These are phyloP conservation scores for Quercus agrifolia DNA, from an alignment of 306 rosid genomes.

Conservation along the genomic window DNA sequence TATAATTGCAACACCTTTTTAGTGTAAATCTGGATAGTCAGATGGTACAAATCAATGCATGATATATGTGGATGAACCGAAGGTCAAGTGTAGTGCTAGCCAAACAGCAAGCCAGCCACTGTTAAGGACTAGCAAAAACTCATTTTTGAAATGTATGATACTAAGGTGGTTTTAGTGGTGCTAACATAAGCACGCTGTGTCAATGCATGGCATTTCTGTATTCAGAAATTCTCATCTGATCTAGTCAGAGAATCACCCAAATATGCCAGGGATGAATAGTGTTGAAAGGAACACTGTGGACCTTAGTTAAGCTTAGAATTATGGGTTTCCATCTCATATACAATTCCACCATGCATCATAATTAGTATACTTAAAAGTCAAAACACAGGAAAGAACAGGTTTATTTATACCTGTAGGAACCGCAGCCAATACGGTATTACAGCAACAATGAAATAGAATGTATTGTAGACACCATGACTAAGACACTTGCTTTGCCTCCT, in stretches of 20 bases:
- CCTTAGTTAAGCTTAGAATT: neutral
- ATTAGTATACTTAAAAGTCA: neutral
- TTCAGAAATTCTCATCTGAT: neutral
- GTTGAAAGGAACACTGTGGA: neutral
- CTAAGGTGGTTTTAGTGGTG: neutral
- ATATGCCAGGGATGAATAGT: neutral
- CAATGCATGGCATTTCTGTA: neutral
- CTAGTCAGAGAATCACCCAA: neutral
- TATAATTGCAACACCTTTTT: neutral
- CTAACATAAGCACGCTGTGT: neutral
- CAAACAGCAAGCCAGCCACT: neutral
- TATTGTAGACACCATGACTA: constrained; percentile 41
- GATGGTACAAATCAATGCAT: neutral
- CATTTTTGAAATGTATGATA: neutral
- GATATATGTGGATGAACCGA: neutral
- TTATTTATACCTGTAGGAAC: constrained; percentile 46
- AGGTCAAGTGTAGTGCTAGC: no score
- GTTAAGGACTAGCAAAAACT: neutral
- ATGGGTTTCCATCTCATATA: neutral
- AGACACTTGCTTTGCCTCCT: constrained; percentile 62
- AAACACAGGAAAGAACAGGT: neutral
- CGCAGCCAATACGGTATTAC: constrained; percentile 64
- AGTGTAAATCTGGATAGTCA: neutral
- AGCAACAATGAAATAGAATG: constrained; percentile 41
- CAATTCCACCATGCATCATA: constrained; percentile 2